Base-by-base conservation (phyloP, 148 eudicot species). In the Amaranthus hypochondriacus region DNA sequence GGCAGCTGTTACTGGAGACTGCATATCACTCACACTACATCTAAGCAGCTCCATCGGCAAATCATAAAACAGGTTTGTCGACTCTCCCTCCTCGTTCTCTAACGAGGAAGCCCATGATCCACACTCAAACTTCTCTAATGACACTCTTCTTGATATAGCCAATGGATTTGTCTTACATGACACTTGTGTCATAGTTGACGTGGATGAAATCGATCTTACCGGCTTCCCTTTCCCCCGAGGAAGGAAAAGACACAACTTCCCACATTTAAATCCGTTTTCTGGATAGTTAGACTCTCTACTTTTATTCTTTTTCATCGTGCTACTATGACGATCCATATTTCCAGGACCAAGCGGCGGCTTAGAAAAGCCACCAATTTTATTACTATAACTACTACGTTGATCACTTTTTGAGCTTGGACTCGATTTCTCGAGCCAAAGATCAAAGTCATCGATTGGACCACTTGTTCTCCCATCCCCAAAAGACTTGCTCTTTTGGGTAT, bases 101-200 rank as follows among this genome's bases (percentile, higher is more conserved):
- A 82, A 64, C 0, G 91, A 82, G 6, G 97, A 83, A 14, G 80
- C 76, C 89, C 90, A 90, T 8, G 98, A 90, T 9, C 89, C 98
- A 6, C 96, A 89, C 28, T 93, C 96, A 44, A 93, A 93, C 81
- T 84, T 93, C 77, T 93, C 94, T 21, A 93, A 49, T 0, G 98
- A 93, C 43, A 87, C 89, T 43, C 78, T 86, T 63, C 83, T 82
- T n/a, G 98, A 93, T 48, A 90, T 86, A 10, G 72, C 79, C 2
- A 78, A 80, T 4, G 69, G 71, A 44, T 81, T 82, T 9, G 69
- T 79, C 53, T 43, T 51, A 9, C 2, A 39, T 21, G 83, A 83
- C n/a, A 48, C 55, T 4, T 55, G 52, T 43, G 84, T 69, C 5
- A 66, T n/a, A 5, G 62, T 74, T 28, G 81, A 73, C n/a, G 78